These are phyloP conservation scores for Coemansia reversa DNA, from an alignment of 192 early-diverging fungal species.

Conservation along the genomic window DNA sequence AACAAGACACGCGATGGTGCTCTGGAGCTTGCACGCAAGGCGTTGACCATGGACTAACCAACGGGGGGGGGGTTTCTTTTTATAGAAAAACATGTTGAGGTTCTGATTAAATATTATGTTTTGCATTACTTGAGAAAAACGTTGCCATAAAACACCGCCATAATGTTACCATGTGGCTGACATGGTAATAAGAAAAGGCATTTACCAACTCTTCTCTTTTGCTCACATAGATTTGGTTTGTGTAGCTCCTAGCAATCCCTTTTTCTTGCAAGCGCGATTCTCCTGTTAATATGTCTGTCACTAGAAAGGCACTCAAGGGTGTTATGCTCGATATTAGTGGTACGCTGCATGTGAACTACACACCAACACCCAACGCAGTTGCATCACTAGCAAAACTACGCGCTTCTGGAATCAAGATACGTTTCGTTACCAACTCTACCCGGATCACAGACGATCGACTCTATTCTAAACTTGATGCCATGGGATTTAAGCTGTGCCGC, in stretches of 20 bases:
- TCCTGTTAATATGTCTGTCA: neutral
- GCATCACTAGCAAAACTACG: constrained; percentile 66
- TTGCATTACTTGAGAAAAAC: constrained; percentile 1
- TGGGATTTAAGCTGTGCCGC: constrained; percentile 68
- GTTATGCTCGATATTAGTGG: constrained; percentile 79
- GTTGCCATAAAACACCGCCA: neutral
- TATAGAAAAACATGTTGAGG: neutral
- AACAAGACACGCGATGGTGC: constrained; percentile 78
- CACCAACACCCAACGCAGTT: constrained; percentile 63
- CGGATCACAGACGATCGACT: constrained; percentile 64
- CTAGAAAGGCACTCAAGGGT: constrained; percentile 40
- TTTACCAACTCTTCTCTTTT: neutral
- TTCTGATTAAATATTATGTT: neutral
- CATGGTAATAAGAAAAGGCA: neutral
- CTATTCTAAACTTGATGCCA: constrained; percentile 55
- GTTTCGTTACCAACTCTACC: constrained; percentile 89
- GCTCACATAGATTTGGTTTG: neutral
- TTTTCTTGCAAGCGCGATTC: neutral
- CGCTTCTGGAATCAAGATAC: constrained; percentile 52
- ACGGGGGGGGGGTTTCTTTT: neutral
- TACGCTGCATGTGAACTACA: constrained; percentile 73
- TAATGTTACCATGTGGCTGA: neutral
- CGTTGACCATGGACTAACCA: constrained; percentile 40
- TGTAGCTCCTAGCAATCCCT: neutral
- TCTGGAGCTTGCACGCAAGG: constrained; percentile 56